These are phyloP conservation scores for Brassica rapa DNA, from an alignment of 345 rosid genomes.

Conservation along the genomic window DNA sequence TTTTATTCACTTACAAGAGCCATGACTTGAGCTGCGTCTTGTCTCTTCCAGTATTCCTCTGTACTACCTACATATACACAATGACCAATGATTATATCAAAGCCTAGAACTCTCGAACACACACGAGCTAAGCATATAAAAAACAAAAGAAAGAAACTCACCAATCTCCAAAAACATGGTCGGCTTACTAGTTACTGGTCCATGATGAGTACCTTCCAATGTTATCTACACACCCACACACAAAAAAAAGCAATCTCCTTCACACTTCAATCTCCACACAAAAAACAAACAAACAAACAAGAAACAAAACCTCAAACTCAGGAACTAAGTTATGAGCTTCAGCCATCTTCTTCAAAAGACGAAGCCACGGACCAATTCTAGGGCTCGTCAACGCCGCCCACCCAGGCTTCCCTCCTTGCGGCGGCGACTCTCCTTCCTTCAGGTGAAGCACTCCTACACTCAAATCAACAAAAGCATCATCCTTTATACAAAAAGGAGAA, in stretches of 20 bases:
- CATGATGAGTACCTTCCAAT: conserved; percentile 92
- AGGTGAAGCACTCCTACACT: conserved; percentile 77
- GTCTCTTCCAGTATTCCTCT: conserved; percentile 85
- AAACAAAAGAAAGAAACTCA: conserved; percentile 31
- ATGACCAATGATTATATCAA: background rate
- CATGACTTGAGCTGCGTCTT: conserved; percentile 79
- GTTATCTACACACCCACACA: conserved; percentile 57
- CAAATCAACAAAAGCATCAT: background rate
- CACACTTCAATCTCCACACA: background rate
- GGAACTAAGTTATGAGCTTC: conserved; percentile 71
- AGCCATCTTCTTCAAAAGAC: conserved; percentile 70
- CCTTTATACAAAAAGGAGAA: background rate
- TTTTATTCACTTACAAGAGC: conserved; percentile 65
- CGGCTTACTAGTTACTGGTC: conserved; percentile 79
- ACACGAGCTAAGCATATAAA: background rate
- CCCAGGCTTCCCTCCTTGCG: conserved; percentile 87
- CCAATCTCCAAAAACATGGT: conserved; percentile 94
- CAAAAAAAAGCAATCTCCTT: conserved; percentile 4
- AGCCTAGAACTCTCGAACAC: background rate
- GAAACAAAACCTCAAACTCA: conserved; percentile 75
- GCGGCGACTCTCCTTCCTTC: conserved; percentile 73
- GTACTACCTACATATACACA: conserved; percentile 70
- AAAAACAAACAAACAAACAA: background rate
- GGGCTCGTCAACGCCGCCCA: conserved; percentile 94
- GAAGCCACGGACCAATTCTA: conserved; percentile 88